Conservation (phyloP, 257 asterid species). For the Solanum tarapatanum region DNA sequence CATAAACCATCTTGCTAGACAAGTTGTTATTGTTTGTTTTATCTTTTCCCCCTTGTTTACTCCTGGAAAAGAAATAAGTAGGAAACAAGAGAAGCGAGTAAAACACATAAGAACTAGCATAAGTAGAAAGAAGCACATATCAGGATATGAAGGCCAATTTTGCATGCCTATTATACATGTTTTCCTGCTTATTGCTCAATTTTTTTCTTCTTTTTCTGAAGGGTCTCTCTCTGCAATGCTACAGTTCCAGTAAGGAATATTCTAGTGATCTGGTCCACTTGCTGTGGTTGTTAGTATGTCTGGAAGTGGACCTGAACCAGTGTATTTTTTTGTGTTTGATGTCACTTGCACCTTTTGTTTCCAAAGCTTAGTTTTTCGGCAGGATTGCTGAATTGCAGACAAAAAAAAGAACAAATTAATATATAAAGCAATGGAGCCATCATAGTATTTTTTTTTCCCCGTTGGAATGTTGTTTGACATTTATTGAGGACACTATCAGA, state of each 20-base stretch:
- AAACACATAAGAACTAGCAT: not conserved
- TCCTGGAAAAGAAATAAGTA: not conserved
- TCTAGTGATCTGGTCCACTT: not conserved
- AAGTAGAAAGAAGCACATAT: not conserved
- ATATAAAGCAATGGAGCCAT: not conserved
- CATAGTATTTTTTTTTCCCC: not conserved
- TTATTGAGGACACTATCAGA: not conserved
- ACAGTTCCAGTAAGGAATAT: not conserved
- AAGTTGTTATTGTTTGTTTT: not conserved
- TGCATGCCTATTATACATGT: not conserved
- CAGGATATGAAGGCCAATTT: not conserved
- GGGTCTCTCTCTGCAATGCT: not conserved
- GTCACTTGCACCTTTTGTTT: not conserved
- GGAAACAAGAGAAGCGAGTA: not conserved
- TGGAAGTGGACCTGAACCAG: not conserved
- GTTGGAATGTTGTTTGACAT: not conserved
- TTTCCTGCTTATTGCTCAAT: not conserved
- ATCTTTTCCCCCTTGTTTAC: not conserved
- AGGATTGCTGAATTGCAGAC: not conserved
- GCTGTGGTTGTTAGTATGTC: not conserved
- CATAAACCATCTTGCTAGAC: not conserved
- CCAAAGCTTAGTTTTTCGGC: not conserved
- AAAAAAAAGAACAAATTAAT: not conserved
- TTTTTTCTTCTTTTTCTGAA: not conserved
- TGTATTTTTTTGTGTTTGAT: not conserved